These are phyloP conservation scores for Pyracantha coccinea DNA, from an alignment of 331 rosid species.

Conservation along the genomic window DNA sequence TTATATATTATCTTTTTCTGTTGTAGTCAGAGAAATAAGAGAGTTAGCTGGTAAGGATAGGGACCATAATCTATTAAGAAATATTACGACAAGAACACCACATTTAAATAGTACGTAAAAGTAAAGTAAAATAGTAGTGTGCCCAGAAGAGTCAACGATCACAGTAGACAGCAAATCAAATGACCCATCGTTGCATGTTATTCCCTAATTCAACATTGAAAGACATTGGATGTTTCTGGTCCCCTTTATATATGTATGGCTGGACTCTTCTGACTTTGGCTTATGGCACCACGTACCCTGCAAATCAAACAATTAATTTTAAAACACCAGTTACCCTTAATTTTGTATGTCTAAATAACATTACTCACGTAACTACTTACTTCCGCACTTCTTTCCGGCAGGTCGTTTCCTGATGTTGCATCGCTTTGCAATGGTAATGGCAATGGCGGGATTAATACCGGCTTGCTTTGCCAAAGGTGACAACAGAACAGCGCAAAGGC, in stretches of 20 bases:
- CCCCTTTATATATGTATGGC: background rate
- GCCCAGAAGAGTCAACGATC: background rate
- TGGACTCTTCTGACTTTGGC: background rate
- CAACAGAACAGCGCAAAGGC: conserved; percentile 73
- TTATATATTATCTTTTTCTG: too few relatives aligned
- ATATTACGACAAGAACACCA: background rate
- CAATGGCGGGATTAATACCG: conserved; percentile 60
- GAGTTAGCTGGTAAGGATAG: background rate
- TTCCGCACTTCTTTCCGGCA: conserved; percentile 83
- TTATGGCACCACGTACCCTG: conserved; percentile 39
- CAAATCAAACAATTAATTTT: background rate
- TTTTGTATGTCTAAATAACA: too few relatives aligned
- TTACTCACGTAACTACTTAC: conserved; percentile 26
- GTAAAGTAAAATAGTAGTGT: background rate
- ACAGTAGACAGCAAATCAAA: background rate
- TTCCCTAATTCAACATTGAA: background rate
- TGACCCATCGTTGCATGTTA: background rate
- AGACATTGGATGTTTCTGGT: background rate
- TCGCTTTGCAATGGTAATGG: conserved; percentile 71
- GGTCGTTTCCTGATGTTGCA: conserved; percentile 81
- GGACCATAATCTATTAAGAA: background rate
- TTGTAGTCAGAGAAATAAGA: too few relatives aligned
- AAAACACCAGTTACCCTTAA: too few relatives aligned
- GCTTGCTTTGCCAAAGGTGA: conserved; percentile 82
- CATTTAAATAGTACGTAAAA: background rate